A percentile compares a stretch with the other conserved stretches of the same genome.
Evolutionary conservation across 1,284 basidiomycete genomes (phyloP).

Genomic region (Takashimella koratensis): DNA sequence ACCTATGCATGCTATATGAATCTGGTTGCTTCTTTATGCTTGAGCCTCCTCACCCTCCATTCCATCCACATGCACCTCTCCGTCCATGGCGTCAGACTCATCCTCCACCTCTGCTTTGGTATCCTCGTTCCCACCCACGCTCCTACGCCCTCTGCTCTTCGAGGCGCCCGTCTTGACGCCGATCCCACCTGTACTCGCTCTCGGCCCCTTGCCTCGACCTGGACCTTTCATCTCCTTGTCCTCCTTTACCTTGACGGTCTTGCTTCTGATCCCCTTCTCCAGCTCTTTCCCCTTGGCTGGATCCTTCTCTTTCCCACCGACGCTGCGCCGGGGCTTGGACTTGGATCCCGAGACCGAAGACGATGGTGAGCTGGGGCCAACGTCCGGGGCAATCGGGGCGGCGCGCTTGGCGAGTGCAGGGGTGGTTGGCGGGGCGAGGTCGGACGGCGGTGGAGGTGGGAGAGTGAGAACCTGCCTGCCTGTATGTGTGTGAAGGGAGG

Average conservation of each 20-base stretch:
- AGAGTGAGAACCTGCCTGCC: not conserved
- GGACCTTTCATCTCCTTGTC: not conserved
- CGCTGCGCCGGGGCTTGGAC: not conserved
- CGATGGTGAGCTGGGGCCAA: not conserved
- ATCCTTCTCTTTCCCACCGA: not conserved
- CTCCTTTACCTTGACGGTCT: not conserved
- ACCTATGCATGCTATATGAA: too few species aligned
- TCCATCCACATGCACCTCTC: too few species aligned
- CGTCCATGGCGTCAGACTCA: too few species aligned
- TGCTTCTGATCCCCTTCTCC: not conserved
- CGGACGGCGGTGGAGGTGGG: not conserved
- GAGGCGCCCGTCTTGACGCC: not conserved
- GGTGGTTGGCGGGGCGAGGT: not conserved
- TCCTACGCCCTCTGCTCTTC: not conserved
- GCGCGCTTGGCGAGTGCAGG: not conserved
- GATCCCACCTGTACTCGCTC: not conserved
- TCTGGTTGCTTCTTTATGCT: too few species aligned
- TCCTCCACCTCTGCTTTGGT: too few species aligned
- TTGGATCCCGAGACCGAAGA: not conserved
- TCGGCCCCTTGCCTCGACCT: not conserved
- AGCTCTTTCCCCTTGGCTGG: not conserved
- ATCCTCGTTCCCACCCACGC: not conserved
- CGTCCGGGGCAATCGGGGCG: not conserved
- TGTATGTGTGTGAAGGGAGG: not conserved
- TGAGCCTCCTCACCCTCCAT: too few species aligned